Base-by-base conservation (phyloP, 1,139 yeast genomes). In the Geotrichum carabidarum region DNA sequence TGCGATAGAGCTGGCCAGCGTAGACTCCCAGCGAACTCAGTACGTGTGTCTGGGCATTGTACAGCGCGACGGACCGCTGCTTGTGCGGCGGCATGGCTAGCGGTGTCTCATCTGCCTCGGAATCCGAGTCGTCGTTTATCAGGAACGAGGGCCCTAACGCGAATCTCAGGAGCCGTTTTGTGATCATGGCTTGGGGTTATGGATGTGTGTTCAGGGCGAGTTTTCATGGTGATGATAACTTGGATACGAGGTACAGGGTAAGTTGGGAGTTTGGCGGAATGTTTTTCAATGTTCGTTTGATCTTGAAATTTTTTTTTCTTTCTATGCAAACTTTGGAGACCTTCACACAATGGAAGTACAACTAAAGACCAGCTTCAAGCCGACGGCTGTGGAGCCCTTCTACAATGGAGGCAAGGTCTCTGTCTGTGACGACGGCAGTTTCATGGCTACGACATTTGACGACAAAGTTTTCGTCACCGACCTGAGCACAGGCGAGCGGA, bases 341-440 rank as follows among this genome's bases (percentile, higher is more conserved):
- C 22, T 27, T 32, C 32, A 18, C 12, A 34, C 38, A 45, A 53
- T 53, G 53, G 47, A 48, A n/a, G 43, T 44, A 11, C 55, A 44
- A 38, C 35, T 74, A 44, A 74, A 69, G 55, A 68, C 73, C 4
- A 70, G 77, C 18, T 79, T 75, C 62, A 69, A 71, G 48, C 75
- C 76, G 56, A 63, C 71, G 11, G 76, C 82, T 48, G 71, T 84
- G 32, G 78, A 77, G 48, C 98, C 99, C 17, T 83, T 90, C 65
- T 93, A 87, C 67, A 80, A 88, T 9, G 96, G 97, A 12, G 88
- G 94, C 8, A 82, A 94, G 6, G 94, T 91, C 4, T 76, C 89
- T 1, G 68, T 86, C 8, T 79, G 88, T 1, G 71, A 70, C n/a
- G 84, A 84, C 63, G 93, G 90, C 3, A 66, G 73, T 11, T 65